phyloP scores from a whole-genome alignment of 2,329 filamentous ascomycete genomes.

The Neofusicoccum ribis region DNA sequence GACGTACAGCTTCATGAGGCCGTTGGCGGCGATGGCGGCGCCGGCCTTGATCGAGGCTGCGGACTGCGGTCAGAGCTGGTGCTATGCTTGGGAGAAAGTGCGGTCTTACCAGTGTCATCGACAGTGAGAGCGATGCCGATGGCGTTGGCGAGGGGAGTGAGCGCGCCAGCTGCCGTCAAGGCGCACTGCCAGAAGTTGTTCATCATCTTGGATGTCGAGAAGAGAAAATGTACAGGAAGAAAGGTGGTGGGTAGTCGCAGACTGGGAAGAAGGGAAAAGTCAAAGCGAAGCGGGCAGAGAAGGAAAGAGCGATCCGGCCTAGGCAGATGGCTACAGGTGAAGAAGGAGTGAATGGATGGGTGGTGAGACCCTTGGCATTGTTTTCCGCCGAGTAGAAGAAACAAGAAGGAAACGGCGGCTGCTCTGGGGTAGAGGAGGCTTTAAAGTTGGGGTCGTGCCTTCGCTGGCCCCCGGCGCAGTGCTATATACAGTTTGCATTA shows the following conservation, averaged over 20 bases:
- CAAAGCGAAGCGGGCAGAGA: not conserved
- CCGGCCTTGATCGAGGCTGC: constrained; percentile 7
- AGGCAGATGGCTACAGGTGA: not conserved
- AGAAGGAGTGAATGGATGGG: not conserved
- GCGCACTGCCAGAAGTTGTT: not conserved
- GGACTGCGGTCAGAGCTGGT: not conserved
- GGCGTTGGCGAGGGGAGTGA: not conserved
- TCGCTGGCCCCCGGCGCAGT: no score
- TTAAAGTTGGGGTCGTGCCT: not conserved
- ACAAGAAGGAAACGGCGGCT: not conserved
- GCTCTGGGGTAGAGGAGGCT: not conserved
- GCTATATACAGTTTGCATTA: not conserved
- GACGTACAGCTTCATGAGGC: constrained; percentile 11
- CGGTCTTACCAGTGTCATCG: not conserved
- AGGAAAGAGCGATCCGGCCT: constrained; percentile 1
- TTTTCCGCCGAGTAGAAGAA: not conserved
- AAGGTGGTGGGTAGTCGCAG: not conserved
- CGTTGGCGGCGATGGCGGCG: constrained; percentile 7
- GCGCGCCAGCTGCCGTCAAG: not conserved
- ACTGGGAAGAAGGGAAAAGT: not conserved
- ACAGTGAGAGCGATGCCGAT: not conserved
- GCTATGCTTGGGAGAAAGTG: not conserved
- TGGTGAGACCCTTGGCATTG: not conserved
- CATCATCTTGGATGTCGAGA: not conserved
- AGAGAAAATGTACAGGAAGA: not conserved